Conservation (phyloP, 192 early-diverging fungal genomes). For the Polychytrium aggregatum region DNA sequence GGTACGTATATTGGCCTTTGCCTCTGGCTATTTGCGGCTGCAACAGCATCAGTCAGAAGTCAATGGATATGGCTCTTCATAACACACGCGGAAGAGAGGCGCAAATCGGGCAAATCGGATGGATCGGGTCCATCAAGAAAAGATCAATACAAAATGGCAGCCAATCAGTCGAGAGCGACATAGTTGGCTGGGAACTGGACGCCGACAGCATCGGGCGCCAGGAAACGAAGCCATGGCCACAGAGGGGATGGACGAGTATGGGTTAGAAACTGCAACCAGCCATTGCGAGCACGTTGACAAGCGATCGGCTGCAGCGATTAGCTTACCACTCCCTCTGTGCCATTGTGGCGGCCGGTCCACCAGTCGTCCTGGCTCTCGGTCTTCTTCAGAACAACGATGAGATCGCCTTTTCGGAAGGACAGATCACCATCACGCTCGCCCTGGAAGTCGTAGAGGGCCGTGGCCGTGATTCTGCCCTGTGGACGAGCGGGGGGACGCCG, state of each 20-base stretch:
- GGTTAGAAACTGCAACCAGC: background rate
- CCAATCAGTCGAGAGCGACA: slow-evolving; percentile 11
- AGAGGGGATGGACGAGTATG: background rate
- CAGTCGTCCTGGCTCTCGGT: slow-evolving; percentile 69
- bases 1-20: too few species aligned
- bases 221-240: slow-evolving; percentile 1
- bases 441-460: slow-evolving; percentile 53
- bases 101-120: too few species aligned
- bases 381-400: slow-evolving; percentile 50
- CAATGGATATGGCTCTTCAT: too few species aligned
- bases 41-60: too few species aligned
- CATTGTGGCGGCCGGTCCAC: slow-evolving; percentile 75
- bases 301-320: too few species aligned
- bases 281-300: too few species aligned
- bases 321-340: slow-evolving; percentile 41
- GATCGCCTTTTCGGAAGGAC: slow-evolving; percentile 46
- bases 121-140: background rate
- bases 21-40: too few species aligned
- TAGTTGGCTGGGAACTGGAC: slow-evolving; percentile 39
- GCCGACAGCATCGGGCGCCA: too few species aligned
- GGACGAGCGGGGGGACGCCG: slow-evolving; percentile 13
- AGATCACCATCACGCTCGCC: slow-evolving; percentile 48
- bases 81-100: too few species aligned
- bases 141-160: background rate
- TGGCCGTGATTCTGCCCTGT: slow-evolving; percentile 20